Evolutionary conservation across 768 basidiomycete genomes (phyloP).

Genomic region (Boletus reticuloceps): DNA sequence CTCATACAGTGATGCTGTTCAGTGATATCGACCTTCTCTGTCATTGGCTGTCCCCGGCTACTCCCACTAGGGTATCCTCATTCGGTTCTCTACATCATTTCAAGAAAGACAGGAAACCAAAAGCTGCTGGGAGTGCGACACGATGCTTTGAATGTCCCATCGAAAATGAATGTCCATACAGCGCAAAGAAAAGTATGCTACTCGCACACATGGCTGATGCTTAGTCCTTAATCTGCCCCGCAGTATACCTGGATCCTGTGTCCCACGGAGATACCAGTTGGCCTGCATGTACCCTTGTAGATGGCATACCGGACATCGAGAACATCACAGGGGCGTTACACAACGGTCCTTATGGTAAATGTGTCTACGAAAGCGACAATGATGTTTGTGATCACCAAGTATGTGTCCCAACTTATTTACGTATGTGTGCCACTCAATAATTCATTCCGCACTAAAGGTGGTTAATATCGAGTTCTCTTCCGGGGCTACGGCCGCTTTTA

Average conservation of each 20-base stretch:
- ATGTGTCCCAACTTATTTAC: neutral
- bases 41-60: constrained; percentile 67
- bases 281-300: constrained; percentile 69
- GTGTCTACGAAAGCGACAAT: constrained; percentile 83
- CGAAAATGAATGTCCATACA: constrained; percentile 77
- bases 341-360: constrained; percentile 70
- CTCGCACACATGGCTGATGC: neutral
- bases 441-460: constrained; percentile 39
- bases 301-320: constrained; percentile 85
- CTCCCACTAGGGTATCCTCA: constrained; percentile 70
- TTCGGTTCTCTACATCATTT: constrained; percentile 88
- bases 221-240: neutral
- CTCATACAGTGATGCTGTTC: constrained; percentile 4
- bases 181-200: constrained; percentile 75
- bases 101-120: constrained; percentile 68
- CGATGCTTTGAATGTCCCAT: constrained; percentile 77
- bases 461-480: constrained; percentile 86
- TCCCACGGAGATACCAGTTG: constrained; percentile 45
- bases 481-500: constrained; percentile 80
- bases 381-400: constrained; percentile 88
- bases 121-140: constrained; percentile 59
- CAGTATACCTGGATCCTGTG: constrained; percentile 84
- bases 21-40: constrained; percentile 87
- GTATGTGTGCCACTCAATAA: neutral
- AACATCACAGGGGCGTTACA: constrained; percentile 73